Percentiles rank a stretch among this genome's conserved stretches.
These are phyloP conservation scores for Polytrichum commune DNA, from an alignment of 225 moss, liverwort and hornwort genomes.

Conservation along the genomic window DNA sequence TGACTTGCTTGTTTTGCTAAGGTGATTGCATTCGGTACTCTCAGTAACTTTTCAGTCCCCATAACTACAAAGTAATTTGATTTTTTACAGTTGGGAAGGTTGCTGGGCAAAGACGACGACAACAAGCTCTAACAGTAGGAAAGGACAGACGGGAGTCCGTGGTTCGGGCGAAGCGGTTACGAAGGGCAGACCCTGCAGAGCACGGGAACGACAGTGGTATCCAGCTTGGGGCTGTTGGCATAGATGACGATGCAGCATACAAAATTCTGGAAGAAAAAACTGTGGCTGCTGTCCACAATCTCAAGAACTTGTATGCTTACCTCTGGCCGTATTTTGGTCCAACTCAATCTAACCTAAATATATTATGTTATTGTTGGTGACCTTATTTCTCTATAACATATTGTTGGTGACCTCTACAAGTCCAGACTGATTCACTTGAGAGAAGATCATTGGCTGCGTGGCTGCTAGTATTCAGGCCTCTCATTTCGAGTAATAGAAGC, in stretches of 20 bases:
- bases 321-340: not conserved
- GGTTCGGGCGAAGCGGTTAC: constrained; percentile 82
- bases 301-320: constrained; percentile 55
- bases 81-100: constrained; percentile 68
- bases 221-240: constrained; percentile 38
- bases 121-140: constrained; percentile 80
- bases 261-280: constrained; percentile 66
- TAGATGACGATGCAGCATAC: constrained; percentile 58
- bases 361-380: not conserved
- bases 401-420: not conserved
- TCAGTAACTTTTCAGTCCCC: too few species aligned
- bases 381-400: not conserved
- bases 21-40: too few species aligned
- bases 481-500: too few species aligned
- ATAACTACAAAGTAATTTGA: constrained; percentile 2
- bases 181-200: constrained; percentile 60
- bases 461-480: too few species aligned
- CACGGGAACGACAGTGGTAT: constrained; percentile 31
- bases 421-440: too few species aligned
- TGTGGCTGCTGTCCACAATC: constrained; percentile 58
- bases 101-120: constrained; percentile 80
- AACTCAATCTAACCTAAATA: not conserved
- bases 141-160: constrained; percentile 94
- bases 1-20: too few species aligned
- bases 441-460: too few species aligned